Evolutionary conservation across 352 stramenopile species (phyloP).

Genomic region (Pythium rishiriense): DNA sequence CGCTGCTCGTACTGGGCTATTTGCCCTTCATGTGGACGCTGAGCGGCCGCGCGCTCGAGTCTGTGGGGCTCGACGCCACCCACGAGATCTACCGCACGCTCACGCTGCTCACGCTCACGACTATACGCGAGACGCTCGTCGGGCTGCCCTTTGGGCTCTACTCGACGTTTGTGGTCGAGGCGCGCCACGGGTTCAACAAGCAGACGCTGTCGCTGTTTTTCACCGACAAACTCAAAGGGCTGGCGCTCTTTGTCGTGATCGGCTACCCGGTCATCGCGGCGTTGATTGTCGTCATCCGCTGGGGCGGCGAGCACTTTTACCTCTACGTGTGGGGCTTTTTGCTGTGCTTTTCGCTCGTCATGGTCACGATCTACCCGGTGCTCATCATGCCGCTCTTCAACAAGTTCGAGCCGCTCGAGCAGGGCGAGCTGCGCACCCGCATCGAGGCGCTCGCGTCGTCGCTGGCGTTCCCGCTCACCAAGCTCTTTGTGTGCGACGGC

Average conservation of each 20-base stretch:
- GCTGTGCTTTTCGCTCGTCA: constrained; percentile 92
- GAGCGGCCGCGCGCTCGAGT: constrained; percentile 59
- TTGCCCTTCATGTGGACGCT: constrained; percentile 94
- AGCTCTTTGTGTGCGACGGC: constrained; percentile 98
- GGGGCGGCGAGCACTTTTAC: constrained; percentile 74
- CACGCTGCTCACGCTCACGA: constrained; percentile 70
- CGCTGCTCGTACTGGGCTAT: constrained; percentile 91
- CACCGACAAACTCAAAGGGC: constrained; percentile 94
- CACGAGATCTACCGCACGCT: constrained; percentile 87
- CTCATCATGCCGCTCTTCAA: constrained; percentile 99
- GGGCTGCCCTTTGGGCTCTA: constrained; percentile 83
- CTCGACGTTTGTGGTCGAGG: constrained; percentile 96
- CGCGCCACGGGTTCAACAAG: constrained; percentile 98
- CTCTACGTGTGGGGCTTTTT: constrained; percentile 96
- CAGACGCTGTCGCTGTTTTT: constrained; percentile 94
- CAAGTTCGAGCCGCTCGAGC: constrained; percentile 89
- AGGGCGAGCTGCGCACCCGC: constrained; percentile 86
- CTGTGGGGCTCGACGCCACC: constrained; percentile 50
- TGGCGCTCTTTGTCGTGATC: constrained; percentile 87
- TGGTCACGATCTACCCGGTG: constrained; percentile 96
- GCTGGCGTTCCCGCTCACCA: constrained; percentile 95
- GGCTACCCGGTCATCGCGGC: constrained; percentile 62
- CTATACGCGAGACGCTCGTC: constrained; percentile 56
- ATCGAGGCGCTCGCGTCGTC: constrained; percentile 92
- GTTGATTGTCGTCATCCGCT: constrained; percentile 74